These are phyloP conservation scores for Penicillium roqueforti DNA, from an alignment of 495 filamentous ascomycete genomes.

Conservation along the genomic window DNA sequence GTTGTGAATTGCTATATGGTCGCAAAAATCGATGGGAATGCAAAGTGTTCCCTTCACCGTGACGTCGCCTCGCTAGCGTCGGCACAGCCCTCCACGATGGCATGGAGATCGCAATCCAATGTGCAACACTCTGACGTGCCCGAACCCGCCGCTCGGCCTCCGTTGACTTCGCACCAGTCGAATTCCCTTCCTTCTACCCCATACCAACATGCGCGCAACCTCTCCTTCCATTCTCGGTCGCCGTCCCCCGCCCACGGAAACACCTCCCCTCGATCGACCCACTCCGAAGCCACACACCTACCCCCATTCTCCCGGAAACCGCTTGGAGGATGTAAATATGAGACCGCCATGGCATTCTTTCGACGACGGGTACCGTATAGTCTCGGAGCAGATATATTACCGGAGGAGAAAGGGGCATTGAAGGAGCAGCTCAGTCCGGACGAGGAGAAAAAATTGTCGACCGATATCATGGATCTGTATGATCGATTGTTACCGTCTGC, in stretches of 20 bases:
- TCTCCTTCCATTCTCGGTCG: conserved; percentile 78
- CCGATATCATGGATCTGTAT: conserved; percentile 79
- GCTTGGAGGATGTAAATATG: conserved; percentile 70
- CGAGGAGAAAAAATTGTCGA: conserved; percentile 72
- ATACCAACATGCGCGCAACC: conserved; percentile 78
- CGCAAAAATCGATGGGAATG: conserved; percentile 47
- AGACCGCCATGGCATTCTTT: conserved; percentile 69
- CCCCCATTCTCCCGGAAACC: conserved; percentile 61
- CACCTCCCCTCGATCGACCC: conserved; percentile 84
- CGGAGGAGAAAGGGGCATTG: conserved; percentile 58
- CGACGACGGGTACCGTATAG: conserved; percentile 86
- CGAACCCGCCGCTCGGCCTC: conserved; percentile 38
- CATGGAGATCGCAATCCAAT: conserved; percentile 38
- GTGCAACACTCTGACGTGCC: conserved; percentile 30
- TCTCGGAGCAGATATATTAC: conserved; percentile 70
- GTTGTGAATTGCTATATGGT: conserved; percentile 39
- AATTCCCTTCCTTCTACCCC: conserved; percentile 94
- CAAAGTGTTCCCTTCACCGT: conserved; percentile 35
- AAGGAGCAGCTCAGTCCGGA: conserved; percentile 65
- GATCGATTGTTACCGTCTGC: conserved; percentile 76
- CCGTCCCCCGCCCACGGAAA: conserved; percentile 76
- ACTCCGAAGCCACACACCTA: conserved; percentile 77
- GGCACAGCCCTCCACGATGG: conserved; percentile 40
- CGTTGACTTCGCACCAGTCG: conserved; percentile 63
- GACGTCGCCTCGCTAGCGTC: conserved; percentile 42